These are phyloP conservation scores for Hibiscus trionum DNA, from an alignment of 345 rosid species.

Conservation along the genomic window DNA sequence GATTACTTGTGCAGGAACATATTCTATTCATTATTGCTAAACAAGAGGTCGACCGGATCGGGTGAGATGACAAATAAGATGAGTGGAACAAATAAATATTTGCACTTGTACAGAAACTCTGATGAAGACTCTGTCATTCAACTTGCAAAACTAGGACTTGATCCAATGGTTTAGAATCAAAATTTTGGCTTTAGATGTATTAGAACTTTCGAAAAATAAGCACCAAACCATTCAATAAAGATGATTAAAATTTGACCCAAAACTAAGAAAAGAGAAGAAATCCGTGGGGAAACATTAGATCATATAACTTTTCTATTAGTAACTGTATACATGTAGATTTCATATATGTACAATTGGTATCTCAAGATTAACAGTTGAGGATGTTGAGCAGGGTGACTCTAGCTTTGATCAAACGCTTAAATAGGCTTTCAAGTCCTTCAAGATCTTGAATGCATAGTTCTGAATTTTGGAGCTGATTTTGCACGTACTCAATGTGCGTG, in stretches of 20 bases:
- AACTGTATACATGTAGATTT: background rate
- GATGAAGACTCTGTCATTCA: too few species aligned
- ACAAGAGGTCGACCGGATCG: too few species aligned
- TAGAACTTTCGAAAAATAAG: too few species aligned
- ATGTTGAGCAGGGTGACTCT: conserved; percentile 44
- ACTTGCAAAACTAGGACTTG: too few species aligned
- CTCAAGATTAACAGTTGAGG: conserved; percentile 9
- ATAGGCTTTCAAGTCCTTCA: conserved; percentile 29
- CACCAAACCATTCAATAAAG: background rate
- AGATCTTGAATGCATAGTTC: conserved; percentile 35
- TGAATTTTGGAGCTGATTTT: conserved; percentile 23
- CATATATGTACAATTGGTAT: too few species aligned
- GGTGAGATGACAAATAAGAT: too few species aligned
- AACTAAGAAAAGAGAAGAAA: background rate
- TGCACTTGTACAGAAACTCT: too few species aligned
- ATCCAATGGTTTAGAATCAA: too few species aligned
- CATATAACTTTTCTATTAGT: background rate
- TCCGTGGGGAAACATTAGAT: background rate
- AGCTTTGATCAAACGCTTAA: conserved; percentile 31
- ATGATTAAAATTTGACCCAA: background rate
- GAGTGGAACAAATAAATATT: too few species aligned
- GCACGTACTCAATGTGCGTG: conserved; percentile 5
- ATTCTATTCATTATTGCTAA: too few species aligned
- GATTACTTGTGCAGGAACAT: too few species aligned
- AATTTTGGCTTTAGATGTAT: too few species aligned